Conservation (phyloP, 192 early-diverging fungal genomes). For the Umbelopsis sp. region DNA sequence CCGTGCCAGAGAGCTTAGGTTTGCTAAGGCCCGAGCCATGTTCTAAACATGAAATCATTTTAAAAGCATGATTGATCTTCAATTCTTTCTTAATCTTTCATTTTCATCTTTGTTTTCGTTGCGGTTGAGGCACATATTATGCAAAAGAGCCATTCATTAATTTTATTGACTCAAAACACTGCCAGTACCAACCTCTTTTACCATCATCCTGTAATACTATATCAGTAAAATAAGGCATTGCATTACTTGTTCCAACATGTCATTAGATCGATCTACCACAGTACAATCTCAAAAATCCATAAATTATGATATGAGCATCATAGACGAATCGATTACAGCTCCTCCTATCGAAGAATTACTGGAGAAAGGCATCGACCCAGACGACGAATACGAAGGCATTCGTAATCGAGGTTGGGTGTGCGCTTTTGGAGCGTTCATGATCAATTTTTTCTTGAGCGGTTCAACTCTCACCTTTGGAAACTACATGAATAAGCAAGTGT, state of each 20-base stretch:
- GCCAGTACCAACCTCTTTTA: too few relatives aligned
- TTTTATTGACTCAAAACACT: conserved; percentile 15
- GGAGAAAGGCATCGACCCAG: neutral
- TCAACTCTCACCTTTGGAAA: conserved; percentile 8
- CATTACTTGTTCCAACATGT: neutral
- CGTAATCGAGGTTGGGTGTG: conserved; percentile 9
- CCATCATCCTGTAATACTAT: neutral
- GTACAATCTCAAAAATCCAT: conserved; percentile 13
- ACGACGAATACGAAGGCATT: conserved; percentile 16
- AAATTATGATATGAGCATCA: neutral
- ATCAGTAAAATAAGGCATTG: neutral
- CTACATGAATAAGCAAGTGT: conserved; percentile 23
- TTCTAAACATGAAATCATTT: too few relatives aligned
- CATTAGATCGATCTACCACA: neutral
- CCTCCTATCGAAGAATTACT: neutral
- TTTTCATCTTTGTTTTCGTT: neutral
- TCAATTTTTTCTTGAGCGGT: conserved; percentile 17
- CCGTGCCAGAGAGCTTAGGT: neutral
- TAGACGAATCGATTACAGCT: neutral
- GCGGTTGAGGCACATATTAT: conserved; percentile 1
- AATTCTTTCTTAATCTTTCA: neutral
- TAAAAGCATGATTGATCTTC: neutral
- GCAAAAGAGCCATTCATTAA: neutral
- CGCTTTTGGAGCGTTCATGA: neutral
- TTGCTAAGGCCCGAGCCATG: neutral